Evolutionary conservation across 257 asterid species (phyloP), one percentile per base, ranked within the genome.

Genomic region (Scutellaria baicalensis): DNA sequence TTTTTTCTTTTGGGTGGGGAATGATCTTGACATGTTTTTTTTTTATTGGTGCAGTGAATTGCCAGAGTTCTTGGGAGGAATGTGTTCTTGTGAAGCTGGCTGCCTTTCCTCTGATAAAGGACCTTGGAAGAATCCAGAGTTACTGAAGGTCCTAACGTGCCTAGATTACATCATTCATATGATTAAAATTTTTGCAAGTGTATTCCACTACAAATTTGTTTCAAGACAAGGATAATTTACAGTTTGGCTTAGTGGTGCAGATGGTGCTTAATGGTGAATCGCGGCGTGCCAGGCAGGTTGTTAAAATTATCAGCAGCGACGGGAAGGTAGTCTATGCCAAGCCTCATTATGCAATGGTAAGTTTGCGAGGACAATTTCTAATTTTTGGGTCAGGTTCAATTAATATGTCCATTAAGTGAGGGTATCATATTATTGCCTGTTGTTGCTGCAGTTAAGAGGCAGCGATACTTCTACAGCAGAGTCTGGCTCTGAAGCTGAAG

Each of bases 251-350:
- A 0, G 43, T 75, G 81, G 57, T 75, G 75, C 88, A 95, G 99
- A 89, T 95, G 89, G 88, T 89, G 70, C 79, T 79, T 62, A 87
- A 73, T 73, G 93, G 95, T 65, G 94, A 88, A 85, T 85, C 97
- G 21, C 80, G 89, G 1, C 91, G 92, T 74, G 85, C 87, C 67
- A 89, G 88, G 83, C 99, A 94, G 84, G 91, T 91, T 38, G 89
- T 94, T 70, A 94, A 94, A 78, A 89, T 94, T 78, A 21, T 89
- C 74, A 92, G 86, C 82, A 88, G 96, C 69, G 98, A 89, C 43
- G 99, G 99, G 63, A 95, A 92, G 86, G 88, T 95, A 44, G 96
- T 95, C 17, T 89, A 88, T 75, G 99, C 93, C 50, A 94, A 91
- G 81, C 98, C 99, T 75, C 91, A 84, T 27, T 85, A 80, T 68